Base-by-base conservation (phyloP, 2,329 filamentous ascomycete genomes). In the Cercospora zeae-maydis region DNA sequence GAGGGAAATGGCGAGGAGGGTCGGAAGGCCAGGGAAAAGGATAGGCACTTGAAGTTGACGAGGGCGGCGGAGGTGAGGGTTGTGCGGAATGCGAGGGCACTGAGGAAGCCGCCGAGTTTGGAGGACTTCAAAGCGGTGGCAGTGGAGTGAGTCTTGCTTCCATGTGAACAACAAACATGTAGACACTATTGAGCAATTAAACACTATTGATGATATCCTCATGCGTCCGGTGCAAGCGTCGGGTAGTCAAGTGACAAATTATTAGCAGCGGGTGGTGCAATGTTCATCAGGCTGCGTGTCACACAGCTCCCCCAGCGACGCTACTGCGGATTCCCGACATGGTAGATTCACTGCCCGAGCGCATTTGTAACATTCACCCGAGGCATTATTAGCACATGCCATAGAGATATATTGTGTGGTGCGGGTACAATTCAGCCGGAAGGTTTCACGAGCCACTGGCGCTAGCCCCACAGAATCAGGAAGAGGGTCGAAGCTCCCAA, bases 41-140 rank as follows among this genome's bases (percentile, higher is more conserved):
- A 81, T 70, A 77, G 83, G 70, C 87, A 91, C 75, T 77, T 95
- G 66, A 82, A 88, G 58, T 81, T 84, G 74, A 95, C 89, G 62
- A 91, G 92, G 77, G 92, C 92, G n/a, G 88, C 91, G 7, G 95
- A 99, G 80, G 84, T 99, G 68, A 86, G 88, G 74, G 82, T 98
- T 42, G 88, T 96, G 58, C 83, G 91, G 69, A 92, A 93, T 74
- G 78, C 90, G 63, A 82, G 81, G 59, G 86, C 87, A 66, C 75
- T 97, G 74, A 80, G 86, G 58, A 77, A 85, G 63, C 93, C 93
- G 10, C 91, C 91, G 0, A 77, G 83, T 47, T 77, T 88, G 9
- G 81, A 84, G 68, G 69, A 70, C 88, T 92, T 77, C 79, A 80
- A 66, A 87, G 88, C 74, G 63, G 75, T 72, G 75, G 67, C 67